A percentile compares a stretch with the other conserved stretches of the same genome.
These are phyloP conservation scores for Colletotrichum melonis DNA, from an alignment of 2,329 filamentous ascomycete species.

Conservation along the genomic window DNA sequence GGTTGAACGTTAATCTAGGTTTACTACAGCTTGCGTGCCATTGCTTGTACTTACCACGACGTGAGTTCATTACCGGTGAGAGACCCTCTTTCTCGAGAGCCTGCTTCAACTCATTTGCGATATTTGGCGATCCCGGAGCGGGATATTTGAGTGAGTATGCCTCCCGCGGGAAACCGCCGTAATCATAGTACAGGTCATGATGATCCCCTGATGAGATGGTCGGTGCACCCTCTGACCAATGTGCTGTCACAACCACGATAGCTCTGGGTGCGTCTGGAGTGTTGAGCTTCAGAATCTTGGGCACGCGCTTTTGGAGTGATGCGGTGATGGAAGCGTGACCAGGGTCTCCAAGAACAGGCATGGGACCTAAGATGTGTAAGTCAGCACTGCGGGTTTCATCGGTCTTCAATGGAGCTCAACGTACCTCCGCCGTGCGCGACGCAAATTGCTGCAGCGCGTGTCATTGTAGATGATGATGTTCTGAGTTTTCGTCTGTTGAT, in stretches of 20 bases:
- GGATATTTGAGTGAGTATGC: conserved; percentile 66
- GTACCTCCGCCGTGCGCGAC: conserved; percentile 62
- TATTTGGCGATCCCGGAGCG: conserved; percentile 64
- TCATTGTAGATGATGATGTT: conserved; percentile 45
- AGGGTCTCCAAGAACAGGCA: conserved; percentile 69
- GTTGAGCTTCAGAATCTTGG: conserved; percentile 65
- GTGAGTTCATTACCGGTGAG: conserved; percentile 48
- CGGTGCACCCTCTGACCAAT: conserved; percentile 63
- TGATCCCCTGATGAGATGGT: conserved; percentile 61
- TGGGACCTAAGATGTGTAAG: conserved; percentile 53
- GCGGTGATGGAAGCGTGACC: conserved; percentile 60
- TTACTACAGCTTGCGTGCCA: conserved; percentile 34
- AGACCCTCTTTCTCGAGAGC: conserved; percentile 60
- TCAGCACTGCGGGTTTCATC: neutral
- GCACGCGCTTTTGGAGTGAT: conserved; percentile 64
- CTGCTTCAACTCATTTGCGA: conserved; percentile 61
- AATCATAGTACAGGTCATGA: conserved; percentile 67
- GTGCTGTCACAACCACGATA: conserved; percentile 68
- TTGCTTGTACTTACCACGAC: conserved; percentile 42
- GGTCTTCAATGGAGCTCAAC: conserved; percentile 9
- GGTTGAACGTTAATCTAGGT: neutral
- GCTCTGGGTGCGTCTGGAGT: conserved; percentile 61
- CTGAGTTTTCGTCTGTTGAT: neutral
- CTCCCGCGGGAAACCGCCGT: conserved; percentile 68
- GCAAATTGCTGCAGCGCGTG: conserved; percentile 57